Conservation (phyloP, 768 basidiomycete species). For the Tulasnella sp. region DNA sequence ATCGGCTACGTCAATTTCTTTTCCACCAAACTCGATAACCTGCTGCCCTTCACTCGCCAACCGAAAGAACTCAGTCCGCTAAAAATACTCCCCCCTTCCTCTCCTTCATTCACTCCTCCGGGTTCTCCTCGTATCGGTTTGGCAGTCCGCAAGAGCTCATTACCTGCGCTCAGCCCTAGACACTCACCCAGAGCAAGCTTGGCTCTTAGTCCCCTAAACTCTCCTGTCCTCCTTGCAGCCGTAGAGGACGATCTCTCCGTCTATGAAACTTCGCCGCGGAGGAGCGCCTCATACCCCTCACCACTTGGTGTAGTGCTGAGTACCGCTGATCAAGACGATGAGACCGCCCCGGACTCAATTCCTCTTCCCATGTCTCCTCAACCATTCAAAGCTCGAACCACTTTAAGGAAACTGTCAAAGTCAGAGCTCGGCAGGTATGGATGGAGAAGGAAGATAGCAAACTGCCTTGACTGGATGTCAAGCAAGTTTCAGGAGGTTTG, state of each 20-base stretch:
- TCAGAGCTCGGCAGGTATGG: conserved; percentile 7
- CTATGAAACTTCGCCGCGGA: too few relatives aligned
- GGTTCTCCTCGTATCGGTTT: not conserved
- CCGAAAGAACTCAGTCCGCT: not conserved
- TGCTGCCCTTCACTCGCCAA: not conserved
- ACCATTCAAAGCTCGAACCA: not conserved
- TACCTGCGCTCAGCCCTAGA: not conserved
- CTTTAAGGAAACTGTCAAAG: conserved; percentile 3
- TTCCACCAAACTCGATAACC: not conserved
- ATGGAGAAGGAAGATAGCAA: not conserved
- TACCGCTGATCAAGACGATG: too few relatives aligned
- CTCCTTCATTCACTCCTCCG: too few relatives aligned
- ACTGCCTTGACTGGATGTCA: not conserved
- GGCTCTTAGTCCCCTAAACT: not conserved
- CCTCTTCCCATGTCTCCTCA: not conserved
- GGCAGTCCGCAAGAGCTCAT: not conserved
- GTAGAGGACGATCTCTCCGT: too few relatives aligned
- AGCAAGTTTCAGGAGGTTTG: not conserved
- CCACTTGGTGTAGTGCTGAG: too few relatives aligned
- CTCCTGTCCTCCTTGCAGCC: too few relatives aligned
- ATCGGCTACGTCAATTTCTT: conserved; percentile 10
- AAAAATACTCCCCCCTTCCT: not conserved
- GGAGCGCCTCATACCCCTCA: too few relatives aligned
- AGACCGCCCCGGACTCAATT: too few relatives aligned
- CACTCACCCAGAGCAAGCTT: not conserved